Evolutionary conservation across 1,284 basidiomycete genomes (phyloP).

Genomic region (Puccinia polysora): DNA sequence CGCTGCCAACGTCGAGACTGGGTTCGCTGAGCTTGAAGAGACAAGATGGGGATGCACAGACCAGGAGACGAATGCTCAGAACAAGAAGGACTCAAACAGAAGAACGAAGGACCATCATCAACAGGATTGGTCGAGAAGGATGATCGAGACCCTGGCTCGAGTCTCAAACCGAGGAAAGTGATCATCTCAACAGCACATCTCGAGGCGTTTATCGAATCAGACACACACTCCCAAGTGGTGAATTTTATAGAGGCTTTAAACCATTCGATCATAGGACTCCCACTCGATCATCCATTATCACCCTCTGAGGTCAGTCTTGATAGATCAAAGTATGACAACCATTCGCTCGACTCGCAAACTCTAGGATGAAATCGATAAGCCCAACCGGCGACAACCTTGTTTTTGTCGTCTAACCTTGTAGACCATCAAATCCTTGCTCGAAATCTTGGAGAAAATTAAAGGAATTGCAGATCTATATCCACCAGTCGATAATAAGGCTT

Average conservation of each 20-base stretch:
- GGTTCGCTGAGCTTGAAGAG: too few relatives aligned
- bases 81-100: too few relatives aligned
- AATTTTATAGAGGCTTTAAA: constrained; percentile 74
- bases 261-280: constrained; percentile 68
- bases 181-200: constrained; percentile 77
- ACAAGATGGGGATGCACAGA: too few relatives aligned
- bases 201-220: constrained; percentile 71
- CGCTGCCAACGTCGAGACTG: too few relatives aligned
- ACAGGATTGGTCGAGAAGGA: too few relatives aligned
- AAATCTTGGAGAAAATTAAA: constrained; percentile 67
- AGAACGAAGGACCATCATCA: too few relatives aligned
- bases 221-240: constrained; percentile 67
- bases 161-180: constrained; percentile 59
- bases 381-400: too few relatives aligned
- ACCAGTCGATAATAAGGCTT: constrained; percentile 81
- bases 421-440: constrained; percentile 58
- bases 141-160: too few relatives aligned
- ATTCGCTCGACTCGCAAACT: constrained; percentile 23
- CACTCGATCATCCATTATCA: constrained; percentile 64
- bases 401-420: not conserved
- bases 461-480: constrained; percentile 67
- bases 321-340: not conserved
- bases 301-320: constrained; percentile 60
- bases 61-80: too few relatives aligned
- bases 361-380: too few relatives aligned